phyloP scores from a whole-genome alignment of 352 stramenopile genomes.

The Blastocystis hominis region DNA sequence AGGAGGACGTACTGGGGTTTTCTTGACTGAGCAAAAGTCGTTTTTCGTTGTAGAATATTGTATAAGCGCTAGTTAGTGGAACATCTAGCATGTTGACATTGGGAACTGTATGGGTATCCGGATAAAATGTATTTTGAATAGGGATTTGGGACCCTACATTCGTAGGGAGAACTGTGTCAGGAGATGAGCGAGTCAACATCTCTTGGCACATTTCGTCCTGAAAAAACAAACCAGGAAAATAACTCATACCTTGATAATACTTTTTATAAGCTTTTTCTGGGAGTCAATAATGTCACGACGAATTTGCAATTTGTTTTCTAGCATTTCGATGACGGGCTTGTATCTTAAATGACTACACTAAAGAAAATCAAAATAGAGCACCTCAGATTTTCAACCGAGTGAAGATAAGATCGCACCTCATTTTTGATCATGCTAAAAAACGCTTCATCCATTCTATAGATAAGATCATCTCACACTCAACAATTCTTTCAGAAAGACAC shows the following conservation, averaged over 20 bases:
- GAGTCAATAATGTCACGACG: neutral
- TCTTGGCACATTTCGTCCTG: conserved; percentile 1
- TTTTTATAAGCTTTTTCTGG: conserved; percentile 24
- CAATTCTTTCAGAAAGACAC: neutral
- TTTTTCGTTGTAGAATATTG: neutral
- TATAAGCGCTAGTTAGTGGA: neutral
- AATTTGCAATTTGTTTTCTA: conserved; percentile 11
- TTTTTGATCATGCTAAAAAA: neutral
- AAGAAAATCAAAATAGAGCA: neutral
- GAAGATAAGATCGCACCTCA: neutral
- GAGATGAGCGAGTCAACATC: neutral
- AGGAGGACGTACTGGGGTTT: neutral
- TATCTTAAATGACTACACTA: neutral
- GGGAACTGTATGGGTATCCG: neutral
- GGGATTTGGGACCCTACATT: neutral
- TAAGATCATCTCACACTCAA: neutral
- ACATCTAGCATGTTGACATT: neutral
- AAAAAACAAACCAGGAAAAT: neutral
- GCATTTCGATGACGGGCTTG: conserved; percentile 27
- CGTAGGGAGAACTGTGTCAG: neutral
- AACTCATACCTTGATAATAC: conserved; percentile 19
- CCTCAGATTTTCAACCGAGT: neutral
- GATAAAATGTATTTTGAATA: neutral
- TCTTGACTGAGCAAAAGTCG: neutral
- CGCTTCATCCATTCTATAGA: neutral